These are phyloP conservation scores for Saccharomyces hybrid DNA, from an alignment of 1,139 yeast genomes.

Conservation along the genomic window DNA sequence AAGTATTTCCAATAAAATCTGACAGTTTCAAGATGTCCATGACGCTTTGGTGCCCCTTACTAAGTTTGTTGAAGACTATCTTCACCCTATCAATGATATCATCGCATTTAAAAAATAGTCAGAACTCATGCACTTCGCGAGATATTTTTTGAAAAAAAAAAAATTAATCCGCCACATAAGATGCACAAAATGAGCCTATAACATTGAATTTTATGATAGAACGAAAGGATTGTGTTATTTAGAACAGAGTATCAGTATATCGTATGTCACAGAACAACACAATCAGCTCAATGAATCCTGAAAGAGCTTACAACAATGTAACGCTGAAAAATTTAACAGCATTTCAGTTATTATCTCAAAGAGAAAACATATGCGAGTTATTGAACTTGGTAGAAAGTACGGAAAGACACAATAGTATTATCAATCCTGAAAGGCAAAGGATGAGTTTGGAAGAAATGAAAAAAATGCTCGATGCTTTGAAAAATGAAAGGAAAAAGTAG, in stretches of 20 bases:
- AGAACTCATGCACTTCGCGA: background rate
- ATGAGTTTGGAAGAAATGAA: slow-evolving; percentile 14
- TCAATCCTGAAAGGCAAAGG: slow-evolving; percentile 14
- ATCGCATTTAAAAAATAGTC: background rate
- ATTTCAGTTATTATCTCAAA: slow-evolving; percentile 22
- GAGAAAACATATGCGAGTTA: slow-evolving; percentile 28
- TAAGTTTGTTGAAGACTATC: background rate
- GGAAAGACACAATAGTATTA: slow-evolving; percentile 13
- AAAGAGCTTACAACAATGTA: slow-evolving; percentile 12
- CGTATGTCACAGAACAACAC: background rate
- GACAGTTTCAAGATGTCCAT: slow-evolving; percentile 17
- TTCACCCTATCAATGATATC: background rate
- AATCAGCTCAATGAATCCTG: background rate
- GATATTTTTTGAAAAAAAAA: slow-evolving; percentile 3
- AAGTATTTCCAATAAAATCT: slow-evolving; percentile 23
- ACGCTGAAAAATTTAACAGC: slow-evolving; percentile 30
- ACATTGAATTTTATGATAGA: background rate
- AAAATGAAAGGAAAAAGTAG: background rate
- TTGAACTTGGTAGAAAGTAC: slow-evolving; percentile 25
- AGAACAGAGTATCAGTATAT: background rate
- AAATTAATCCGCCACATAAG: background rate
- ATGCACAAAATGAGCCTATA: background rate
- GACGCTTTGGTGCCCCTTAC: background rate
- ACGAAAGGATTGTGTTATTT: slow-evolving; percentile 4
- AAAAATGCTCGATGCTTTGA: slow-evolving; percentile 12